Base-by-base conservation (phyloP, 108 stramenopile species). In the Mayamaea pseudoterrestris region DNA sequence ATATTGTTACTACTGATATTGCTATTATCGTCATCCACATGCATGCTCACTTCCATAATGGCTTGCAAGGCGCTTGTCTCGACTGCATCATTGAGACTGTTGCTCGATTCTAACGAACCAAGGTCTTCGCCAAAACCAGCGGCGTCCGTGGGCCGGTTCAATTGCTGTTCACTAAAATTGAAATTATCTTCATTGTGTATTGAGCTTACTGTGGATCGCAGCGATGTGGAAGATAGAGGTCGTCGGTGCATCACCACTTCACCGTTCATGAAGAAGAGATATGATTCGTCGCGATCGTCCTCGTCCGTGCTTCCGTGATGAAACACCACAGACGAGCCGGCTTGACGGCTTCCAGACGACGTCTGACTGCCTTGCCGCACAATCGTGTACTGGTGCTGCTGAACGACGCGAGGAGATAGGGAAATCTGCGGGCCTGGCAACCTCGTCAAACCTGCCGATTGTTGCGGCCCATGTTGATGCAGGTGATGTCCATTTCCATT, bases 161-260 rank as follows among this genome's bases (percentile, higher is more conserved):
- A n/a, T n/a, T n/a, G n/a, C n/a, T n/a, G n/a, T n/a, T n/a, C n/a
- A n/a, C n/a, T n/a, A n/a, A n/a, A n/a, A n/a, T n/a, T n/a, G n/a
- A n/a, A n/a, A n/a, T n/a, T n/a, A n/a, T n/a, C n/a, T n/a, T n/a
- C n/a, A n/a, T n/a, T n/a, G n/a, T n/a, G n/a, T n/a, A n/a, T n/a
- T n/a, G n/a, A n/a, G n/a, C n/a, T n/a, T n/a, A n/a, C n/a, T n/a
- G 37, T 20, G 5, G 37, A 5, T 6, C 3, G 16, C 18, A 20
- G 37, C 16, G 37, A 5, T 14, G 37, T 3, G 18, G 32, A 12
- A 11, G 32, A 34, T 34, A 20, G 20, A 18, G 18, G 3, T 14
- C 20, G 37, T 18, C 55, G 63, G 27, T 54, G 63, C 16, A 65
- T 22, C 5, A 71, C 70, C 12, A 73, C 62, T 61, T 73, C 71